phyloP scores from a whole-genome alignment of 495 filamentous ascomycete species.

The Hypoxylon subgilvum region DNA sequence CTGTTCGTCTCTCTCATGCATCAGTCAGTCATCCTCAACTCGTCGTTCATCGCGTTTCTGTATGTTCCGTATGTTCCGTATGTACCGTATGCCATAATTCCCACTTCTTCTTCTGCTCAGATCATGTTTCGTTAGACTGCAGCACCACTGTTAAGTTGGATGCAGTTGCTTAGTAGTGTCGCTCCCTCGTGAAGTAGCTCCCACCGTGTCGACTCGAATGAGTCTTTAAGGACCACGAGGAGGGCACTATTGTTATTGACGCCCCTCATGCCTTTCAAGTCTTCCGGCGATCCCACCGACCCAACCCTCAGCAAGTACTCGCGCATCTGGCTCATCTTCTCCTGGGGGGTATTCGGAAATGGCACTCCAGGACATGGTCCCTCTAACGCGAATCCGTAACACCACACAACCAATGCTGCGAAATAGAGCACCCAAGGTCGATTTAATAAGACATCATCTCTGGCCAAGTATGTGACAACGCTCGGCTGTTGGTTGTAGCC shows the following conservation, averaged over 20 bases:
- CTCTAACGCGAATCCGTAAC: slow-evolving; percentile 90
- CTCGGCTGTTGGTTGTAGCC: slow-evolving; percentile 39
- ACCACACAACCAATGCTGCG: slow-evolving; percentile 90
- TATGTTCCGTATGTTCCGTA: slow-evolving; percentile 2
- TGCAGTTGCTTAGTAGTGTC: slow-evolving; percentile 78
- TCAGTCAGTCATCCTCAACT: slow-evolving; percentile 19
- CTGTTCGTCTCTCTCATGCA: slow-evolving; percentile 22
- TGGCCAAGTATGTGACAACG: slow-evolving; percentile 70
- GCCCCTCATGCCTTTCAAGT: slow-evolving; percentile 73
- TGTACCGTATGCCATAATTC: background rate
- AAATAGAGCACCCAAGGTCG: slow-evolving; percentile 98
- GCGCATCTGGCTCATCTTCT: slow-evolving; percentile 79
- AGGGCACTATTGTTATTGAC: slow-evolving; percentile 84
- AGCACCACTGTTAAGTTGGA: slow-evolving; percentile 57
- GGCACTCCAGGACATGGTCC: slow-evolving; percentile 65
- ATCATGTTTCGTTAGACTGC: slow-evolving; percentile 18
- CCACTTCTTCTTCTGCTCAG: background rate
- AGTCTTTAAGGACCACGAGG: slow-evolving; percentile 79
- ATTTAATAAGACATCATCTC: slow-evolving; percentile 89
- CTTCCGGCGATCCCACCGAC: slow-evolving; percentile 77
- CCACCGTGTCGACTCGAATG: slow-evolving; percentile 85
- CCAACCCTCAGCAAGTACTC: slow-evolving; percentile 75
- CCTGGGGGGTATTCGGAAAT: slow-evolving; percentile 60
- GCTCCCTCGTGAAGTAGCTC: slow-evolving; percentile 88
- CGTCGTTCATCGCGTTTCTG: slow-evolving; percentile 26